Conservation (phyloP, 345 rosid species). For the Anastatica hierochuntica region DNA sequence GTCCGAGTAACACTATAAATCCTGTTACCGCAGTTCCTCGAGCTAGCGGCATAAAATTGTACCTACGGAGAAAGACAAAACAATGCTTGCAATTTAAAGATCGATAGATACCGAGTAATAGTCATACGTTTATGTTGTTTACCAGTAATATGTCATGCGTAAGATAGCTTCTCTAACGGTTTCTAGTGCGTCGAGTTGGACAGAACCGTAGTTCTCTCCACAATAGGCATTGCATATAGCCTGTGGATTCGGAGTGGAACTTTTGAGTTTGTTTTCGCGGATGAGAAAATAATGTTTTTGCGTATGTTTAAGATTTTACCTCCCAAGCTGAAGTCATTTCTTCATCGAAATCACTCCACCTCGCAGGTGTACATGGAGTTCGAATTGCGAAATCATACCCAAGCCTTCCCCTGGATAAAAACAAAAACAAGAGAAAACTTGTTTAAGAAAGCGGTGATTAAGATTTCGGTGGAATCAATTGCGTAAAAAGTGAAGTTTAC, state of each 20-base stretch:
- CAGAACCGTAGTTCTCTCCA: conserved; percentile 64
- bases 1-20: conserved; percentile 63
- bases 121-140: conserved; percentile 11
- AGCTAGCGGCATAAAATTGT: conserved; percentile 89
- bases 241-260: conserved; percentile 27
- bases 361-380: conserved; percentile 88
- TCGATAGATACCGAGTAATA: not conserved
- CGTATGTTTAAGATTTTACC: conserved; percentile 35
- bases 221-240: conserved; percentile 74
- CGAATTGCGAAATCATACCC: conserved; percentile 82
- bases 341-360: conserved; percentile 85
- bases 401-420: conserved; percentile 40
- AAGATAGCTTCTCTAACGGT: conserved; percentile 66
- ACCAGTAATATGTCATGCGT: conserved; percentile 97
- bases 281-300: not conserved
- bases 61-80: conserved; percentile 39
- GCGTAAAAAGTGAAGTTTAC: conserved; percentile 22
- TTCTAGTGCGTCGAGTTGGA: conserved; percentile 49
- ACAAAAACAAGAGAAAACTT: not conserved
- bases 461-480: not conserved
- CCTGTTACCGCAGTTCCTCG: conserved; percentile 92
- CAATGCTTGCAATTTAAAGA: not conserved
- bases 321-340: conserved; percentile 93
- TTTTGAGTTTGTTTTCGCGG: not conserved
- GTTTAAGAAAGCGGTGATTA: not conserved